A percentile compares a stretch with the other conserved stretches of the same genome.
phyloP scores from a whole-genome alignment of 345 rosid genomes.

The Luvunga scandens region DNA sequence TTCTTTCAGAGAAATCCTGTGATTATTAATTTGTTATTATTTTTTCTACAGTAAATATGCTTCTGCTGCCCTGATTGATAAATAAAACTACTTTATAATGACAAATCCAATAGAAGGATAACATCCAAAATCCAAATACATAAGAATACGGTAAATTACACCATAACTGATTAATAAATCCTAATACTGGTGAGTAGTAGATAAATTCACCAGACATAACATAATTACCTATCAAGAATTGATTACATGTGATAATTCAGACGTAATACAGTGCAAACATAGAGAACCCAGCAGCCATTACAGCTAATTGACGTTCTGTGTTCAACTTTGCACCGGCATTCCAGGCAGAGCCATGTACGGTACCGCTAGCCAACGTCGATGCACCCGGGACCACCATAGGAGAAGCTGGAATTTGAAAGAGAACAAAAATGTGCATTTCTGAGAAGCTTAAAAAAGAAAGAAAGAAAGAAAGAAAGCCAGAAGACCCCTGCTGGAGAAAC shows the following conservation, averaged over 20 bases:
- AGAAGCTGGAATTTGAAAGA: slow-evolving; percentile 35
- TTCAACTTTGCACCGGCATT: slow-evolving; percentile 30
- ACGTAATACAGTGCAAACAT: slow-evolving; percentile 20
- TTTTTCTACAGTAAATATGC: too few relatives aligned
- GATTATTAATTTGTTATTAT: not conserved
- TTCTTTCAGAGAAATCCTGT: not conserved
- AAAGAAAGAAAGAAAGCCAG: not conserved
- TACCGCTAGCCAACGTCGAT: slow-evolving; percentile 35
- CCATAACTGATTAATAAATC: not conserved
- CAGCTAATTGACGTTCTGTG: slow-evolving; percentile 18
- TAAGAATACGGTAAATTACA: not conserved
- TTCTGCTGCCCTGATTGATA: too few relatives aligned
- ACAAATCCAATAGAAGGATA: not conserved
- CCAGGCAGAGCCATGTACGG: slow-evolving; percentile 39
- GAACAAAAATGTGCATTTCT: not conserved
- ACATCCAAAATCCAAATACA: not conserved
- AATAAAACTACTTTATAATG: not conserved
- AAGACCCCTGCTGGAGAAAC: not conserved
- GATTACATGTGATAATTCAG: not conserved
- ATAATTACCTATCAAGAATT: not conserved
- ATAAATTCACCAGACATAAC: not conserved
- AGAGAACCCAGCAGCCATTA: slow-evolving; percentile 27
- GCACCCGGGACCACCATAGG: slow-evolving; percentile 42
- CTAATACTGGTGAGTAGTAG: not conserved
- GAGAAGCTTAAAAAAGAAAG: not conserved